phyloP scores from a whole-genome alignment of 1,139 yeast genomes.

The Nematodospora anomalae region DNA sequence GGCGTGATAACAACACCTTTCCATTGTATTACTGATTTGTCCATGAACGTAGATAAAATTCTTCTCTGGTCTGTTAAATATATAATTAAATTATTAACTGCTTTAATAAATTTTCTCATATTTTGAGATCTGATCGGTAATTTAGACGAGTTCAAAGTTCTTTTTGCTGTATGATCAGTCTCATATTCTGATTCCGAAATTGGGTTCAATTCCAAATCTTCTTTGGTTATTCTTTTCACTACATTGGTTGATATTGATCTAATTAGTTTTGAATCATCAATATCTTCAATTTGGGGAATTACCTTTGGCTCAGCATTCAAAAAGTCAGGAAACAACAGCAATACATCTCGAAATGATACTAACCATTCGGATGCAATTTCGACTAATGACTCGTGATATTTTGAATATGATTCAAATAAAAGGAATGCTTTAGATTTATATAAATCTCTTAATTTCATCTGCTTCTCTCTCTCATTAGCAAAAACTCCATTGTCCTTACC shows the following conservation, averaged over 20 bases:
- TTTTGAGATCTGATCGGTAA: slow-evolving; percentile 18
- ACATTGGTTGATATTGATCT: slow-evolving; percentile 22
- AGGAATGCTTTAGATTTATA: slow-evolving; percentile 33
- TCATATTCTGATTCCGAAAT: slow-evolving; percentile 17
- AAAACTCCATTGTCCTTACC: slow-evolving; percentile 14
- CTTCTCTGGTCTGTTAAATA: slow-evolving; percentile 58
- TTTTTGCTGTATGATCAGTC: slow-evolving; percentile 29
- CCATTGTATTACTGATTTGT: slow-evolving; percentile 42
- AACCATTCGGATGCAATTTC: slow-evolving; percentile 47
- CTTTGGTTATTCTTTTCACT: slow-evolving; percentile 28
- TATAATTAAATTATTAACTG: slow-evolving; percentile 54
- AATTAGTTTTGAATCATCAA: slow-evolving; percentile 1
- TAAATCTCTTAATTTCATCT: slow-evolving; percentile 32
- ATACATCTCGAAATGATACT: slow-evolving; percentile 34
- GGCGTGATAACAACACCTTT: slow-evolving; percentile 44
- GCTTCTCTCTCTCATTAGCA: slow-evolving; percentile 27
- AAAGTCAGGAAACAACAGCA: slow-evolving; percentile 42
- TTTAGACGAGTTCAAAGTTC: background rate
- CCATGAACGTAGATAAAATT: slow-evolving; percentile 40
- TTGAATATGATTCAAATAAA: slow-evolving; percentile 35
- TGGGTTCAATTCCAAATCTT: slow-evolving; percentile 22
- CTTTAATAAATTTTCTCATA: slow-evolving; percentile 34
- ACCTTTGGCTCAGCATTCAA: slow-evolving; percentile 27
- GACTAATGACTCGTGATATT: slow-evolving; percentile 43
- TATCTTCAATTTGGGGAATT: slow-evolving; percentile 7